Evolutionary conservation across 2,329 filamentous ascomycete species (phyloP).

Genomic region (Penicillium sp.): DNA sequence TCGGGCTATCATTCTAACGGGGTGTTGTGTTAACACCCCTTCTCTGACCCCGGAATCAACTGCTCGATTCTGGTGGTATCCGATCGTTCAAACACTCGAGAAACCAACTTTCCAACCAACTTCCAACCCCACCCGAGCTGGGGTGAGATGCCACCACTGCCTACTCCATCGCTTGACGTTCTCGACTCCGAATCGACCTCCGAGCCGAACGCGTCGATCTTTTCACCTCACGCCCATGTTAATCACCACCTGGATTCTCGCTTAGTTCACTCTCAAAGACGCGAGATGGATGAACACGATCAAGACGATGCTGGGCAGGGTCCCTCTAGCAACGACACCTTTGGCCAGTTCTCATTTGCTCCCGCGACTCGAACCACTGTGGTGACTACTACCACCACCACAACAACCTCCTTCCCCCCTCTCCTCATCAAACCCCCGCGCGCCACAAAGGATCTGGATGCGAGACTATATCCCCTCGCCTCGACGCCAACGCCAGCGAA

Average conservation of each 20-base stretch:
- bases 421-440: slow-evolving; percentile 76
- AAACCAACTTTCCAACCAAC: slow-evolving; percentile 16
- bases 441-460: slow-evolving; percentile 74
- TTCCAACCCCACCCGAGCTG: slow-evolving; percentile 24
- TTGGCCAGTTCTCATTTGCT: slow-evolving; percentile 67
- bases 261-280: slow-evolving; percentile 25
- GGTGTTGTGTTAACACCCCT: slow-evolving; percentile 26
- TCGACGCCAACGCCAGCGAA: slow-evolving; percentile 79
- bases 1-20: slow-evolving; percentile 32
- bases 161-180: slow-evolving; percentile 13
- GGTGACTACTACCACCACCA: slow-evolving; percentile 91
- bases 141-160: slow-evolving; percentile 27
- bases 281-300: slow-evolving; percentile 40
- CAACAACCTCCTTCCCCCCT: slow-evolving; percentile 81
- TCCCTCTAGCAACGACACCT: slow-evolving; percentile 44
- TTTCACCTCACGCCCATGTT: slow-evolving; percentile 17
- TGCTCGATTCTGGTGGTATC: neutral
- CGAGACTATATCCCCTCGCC: slow-evolving; percentile 89
- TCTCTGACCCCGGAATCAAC: neutral
- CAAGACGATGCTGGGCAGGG: slow-evolving; percentile 30
- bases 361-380: slow-evolving; percentile 69
- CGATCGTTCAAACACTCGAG: slow-evolving; percentile 2
- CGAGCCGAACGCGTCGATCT: slow-evolving; percentile 28
- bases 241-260: slow-evolving; percentile 24
- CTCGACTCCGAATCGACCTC: slow-evolving; percentile 18